Evolutionary conservation across 768 basidiomycete species (phyloP), one percentile per base, ranked within the genome.

Genomic region (Auricularia auricula-judae): DNA sequence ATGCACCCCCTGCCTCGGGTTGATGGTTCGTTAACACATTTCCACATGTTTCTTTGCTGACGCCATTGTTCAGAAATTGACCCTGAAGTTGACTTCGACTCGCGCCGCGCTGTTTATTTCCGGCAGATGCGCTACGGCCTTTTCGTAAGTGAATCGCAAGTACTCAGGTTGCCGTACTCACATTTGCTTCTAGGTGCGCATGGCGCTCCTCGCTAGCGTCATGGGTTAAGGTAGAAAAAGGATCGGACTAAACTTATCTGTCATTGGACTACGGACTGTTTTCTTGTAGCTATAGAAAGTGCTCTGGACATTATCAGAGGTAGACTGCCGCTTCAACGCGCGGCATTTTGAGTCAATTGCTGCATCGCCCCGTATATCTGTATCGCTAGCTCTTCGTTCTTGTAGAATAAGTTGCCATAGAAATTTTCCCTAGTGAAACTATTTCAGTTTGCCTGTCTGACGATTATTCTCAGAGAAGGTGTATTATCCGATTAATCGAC

Each of bases 1-100:
- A 96, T 99, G 94, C 97, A 99, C 75, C 97, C 97, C n/a, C 80
- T 99, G 23, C 97, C 97, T 14, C 78, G 97, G 71, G 86, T 96
- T 62, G 93, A 91, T 66, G 91, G 91, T 87, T 68, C 67, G 84
- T 14, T 72, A 1, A 3, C 0, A 12, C 65, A 11, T 36, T 60
- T 33, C 36, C 43, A 18, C 18, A 36, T 16, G 51, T 23, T 14
- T 59, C 42, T 47, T 36, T 47, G 65, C 64, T 70, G 64, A 72
- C 65, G 11, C 65, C 42, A 43, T 56, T 66, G 33, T n/a, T 3
- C 68, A 93, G 97, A 99, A 88, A 98, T 99, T 70, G 96, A 98
- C 73, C 92, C 93, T 2, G 95, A 96, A 74, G 95, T 99, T 56
- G 97, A 99, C 75, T 98, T 95, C 69, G 96, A 98, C 74, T 89